Base-by-base conservation (phyloP, 1,139 yeast genomes). In the Pneumocystis carinii region DNA sequence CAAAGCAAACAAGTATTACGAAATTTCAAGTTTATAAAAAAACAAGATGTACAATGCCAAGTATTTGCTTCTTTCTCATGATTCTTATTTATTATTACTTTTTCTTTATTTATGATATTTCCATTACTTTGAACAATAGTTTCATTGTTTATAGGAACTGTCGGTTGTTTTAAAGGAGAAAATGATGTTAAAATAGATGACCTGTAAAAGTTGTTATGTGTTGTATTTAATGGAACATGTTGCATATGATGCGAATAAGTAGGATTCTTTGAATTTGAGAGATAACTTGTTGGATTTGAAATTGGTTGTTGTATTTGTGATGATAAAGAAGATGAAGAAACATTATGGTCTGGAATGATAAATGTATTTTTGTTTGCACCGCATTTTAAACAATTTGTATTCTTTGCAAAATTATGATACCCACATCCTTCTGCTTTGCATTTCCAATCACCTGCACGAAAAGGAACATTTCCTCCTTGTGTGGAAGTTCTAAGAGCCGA, bases 361-460 rank as follows among this genome's bases (percentile, higher is more conserved):
- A 79, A 76, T 19, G 78, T 75, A 3, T 84, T 83, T 68, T 92
- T 83, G 57, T 89, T 83, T 0, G 87, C 86, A 2, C 96, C 95
- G 75, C 97, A 90, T 72, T 90, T 85, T 71, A 90, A 78, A 72
- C 97, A 90, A 66, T 84, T 84, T 66, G 87, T 78, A 73, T 90
- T 90, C 71, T 90, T 90, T 7, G 97, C 97, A 79, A 90, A 90
- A 73, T 90, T 90, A 74, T 90, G 97, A 72, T 90, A 90, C 61
- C 83, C 80, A 73, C 97, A 90, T 42, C 82, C 79, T 63, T 86
- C 94, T 67, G 80, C 81, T 38, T 81, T 76, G 77, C 97, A 90
- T 73, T 89, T 90, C 97, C 97, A 90, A 74, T 90, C 97, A 60
- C 97, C 97, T 1, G 97, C 97, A 70, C 97, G 81, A 74, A 90